These are phyloP conservation scores for Pseudonectria foliicola DNA, from an alignment of 2,329 filamentous ascomycete genomes.

Conservation along the genomic window DNA sequence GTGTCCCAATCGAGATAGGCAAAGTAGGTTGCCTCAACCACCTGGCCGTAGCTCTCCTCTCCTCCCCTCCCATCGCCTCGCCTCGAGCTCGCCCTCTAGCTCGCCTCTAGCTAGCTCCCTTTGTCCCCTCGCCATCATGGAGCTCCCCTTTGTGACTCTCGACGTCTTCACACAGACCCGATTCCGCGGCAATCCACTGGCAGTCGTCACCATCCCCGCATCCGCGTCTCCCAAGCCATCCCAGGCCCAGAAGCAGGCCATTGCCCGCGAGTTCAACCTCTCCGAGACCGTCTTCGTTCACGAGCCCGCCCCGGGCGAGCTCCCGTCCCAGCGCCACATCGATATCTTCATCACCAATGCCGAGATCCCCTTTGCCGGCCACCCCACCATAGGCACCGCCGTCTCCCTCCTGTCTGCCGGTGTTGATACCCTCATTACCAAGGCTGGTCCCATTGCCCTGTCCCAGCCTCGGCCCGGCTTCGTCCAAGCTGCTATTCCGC, in stretches of 20 bases:
- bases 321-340: slow-evolving; percentile 33
- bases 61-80: no score
- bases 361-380: slow-evolving; percentile 56
- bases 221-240: slow-evolving; percentile 30
- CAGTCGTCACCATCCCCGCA: slow-evolving; percentile 47
- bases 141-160: slow-evolving; percentile 44
- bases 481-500: slow-evolving; percentile 59
- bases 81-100: no score
- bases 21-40: no score
- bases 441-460: slow-evolving; percentile 50
- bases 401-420: slow-evolving; percentile 37
- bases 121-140: slow-evolving; percentile 17
- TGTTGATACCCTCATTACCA: slow-evolving; percentile 42
- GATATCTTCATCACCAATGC: slow-evolving; percentile 51
- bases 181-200: slow-evolving; percentile 53
- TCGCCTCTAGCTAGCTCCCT: no score
- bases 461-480: slow-evolving; percentile 29
- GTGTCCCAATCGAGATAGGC: no score
- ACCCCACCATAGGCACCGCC: slow-evolving; percentile 53
- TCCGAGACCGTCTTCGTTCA: slow-evolving; percentile 59
- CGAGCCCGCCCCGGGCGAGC: slow-evolving; percentile 27
- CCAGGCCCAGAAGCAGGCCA: slow-evolving; percentile 47
- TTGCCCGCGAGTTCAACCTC: slow-evolving; percentile 57
- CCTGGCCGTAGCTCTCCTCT: no score
- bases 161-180: slow-evolving; percentile 50